These are phyloP conservation scores for Fusarium liriodendri DNA, from an alignment of 2,329 filamentous ascomycete species.

Conservation along the genomic window DNA sequence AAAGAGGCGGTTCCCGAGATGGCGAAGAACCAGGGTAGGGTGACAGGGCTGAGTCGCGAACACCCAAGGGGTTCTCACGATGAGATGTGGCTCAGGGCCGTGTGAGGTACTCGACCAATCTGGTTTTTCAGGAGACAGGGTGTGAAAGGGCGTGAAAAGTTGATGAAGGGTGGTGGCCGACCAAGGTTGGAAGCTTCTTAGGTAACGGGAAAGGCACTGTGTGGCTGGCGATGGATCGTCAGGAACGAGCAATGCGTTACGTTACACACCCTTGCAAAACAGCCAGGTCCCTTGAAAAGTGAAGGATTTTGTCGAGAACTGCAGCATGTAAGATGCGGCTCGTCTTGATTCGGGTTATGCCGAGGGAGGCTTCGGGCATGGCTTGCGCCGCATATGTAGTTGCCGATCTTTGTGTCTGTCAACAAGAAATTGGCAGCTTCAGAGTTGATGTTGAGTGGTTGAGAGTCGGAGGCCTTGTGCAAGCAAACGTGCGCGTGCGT, in stretches of 20 bases:
- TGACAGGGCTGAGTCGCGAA: conserved; percentile 27
- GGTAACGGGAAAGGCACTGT: conserved; percentile 29
- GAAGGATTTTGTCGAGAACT: conserved; percentile 23
- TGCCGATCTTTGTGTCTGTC: conserved; percentile 18
- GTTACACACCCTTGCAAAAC: conserved; percentile 17
- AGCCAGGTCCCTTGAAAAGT: conserved; percentile 12
- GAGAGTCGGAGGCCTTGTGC: conserved; percentile 12
- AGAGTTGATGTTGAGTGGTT: conserved; percentile 18
- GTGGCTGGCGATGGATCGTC: conserved; percentile 35
- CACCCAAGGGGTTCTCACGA: conserved; percentile 20
- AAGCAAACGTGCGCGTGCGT: conserved; percentile 3
- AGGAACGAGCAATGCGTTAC: conserved; percentile 37
- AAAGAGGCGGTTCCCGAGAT: conserved; percentile 12
- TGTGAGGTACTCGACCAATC: neutral
- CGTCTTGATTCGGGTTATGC: conserved; percentile 28
- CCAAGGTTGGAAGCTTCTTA: conserved; percentile 16
- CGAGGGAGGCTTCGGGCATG: conserved; percentile 17
- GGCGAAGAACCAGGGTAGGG: conserved; percentile 14
- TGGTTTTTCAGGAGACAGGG: conserved; percentile 8
- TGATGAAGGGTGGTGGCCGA: conserved; percentile 1
- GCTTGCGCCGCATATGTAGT: conserved; percentile 11
- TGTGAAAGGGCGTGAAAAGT: neutral
- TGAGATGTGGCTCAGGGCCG: conserved; percentile 6
- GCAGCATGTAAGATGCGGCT: conserved; percentile 30
- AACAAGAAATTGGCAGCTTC: conserved; percentile 9